Evolutionary conservation across 495 filamentous ascomycete genomes (phyloP).

Genomic region (Neurospora intermedia): DNA sequence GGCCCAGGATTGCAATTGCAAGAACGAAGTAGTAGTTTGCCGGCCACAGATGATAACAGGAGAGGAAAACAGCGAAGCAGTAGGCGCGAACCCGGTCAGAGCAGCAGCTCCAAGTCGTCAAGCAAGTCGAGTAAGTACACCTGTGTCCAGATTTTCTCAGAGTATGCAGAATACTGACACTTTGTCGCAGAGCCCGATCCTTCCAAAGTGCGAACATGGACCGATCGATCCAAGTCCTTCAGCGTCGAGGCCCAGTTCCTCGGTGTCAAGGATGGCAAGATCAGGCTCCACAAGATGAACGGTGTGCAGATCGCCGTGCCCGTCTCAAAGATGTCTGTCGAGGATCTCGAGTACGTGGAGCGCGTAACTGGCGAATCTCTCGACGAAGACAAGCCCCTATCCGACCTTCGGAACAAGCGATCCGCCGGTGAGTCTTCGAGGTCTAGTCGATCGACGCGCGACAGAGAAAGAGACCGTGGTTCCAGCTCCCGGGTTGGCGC

Average conservation of each 20-base stretch:
- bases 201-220: conserved; percentile 82
- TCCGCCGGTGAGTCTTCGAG: conserved; percentile 13
- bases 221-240: conserved; percentile 87
- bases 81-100: conserved; percentile 52
- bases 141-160: neutral
- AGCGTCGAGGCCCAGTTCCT: conserved; percentile 97
- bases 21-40: conserved; percentile 57
- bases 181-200: conserved; percentile 59
- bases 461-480: neutral
- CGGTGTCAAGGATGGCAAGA: conserved; percentile 86
- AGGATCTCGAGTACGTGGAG: conserved; percentile 93
- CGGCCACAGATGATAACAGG: conserved; percentile 48
- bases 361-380: conserved; percentile 72
- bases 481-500: conserved; percentile 30
- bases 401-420: conserved; percentile 52
- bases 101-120: conserved; percentile 31
- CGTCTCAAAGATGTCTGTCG: conserved; percentile 84
- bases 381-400: conserved; percentile 92
- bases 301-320: conserved; percentile 98
- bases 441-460: conserved; percentile 1
- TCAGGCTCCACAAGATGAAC: conserved; percentile 95
- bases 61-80: conserved; percentile 52
- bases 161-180: neutral
- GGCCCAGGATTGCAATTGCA: conserved; percentile 60
- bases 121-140: conserved; percentile 63